Evolutionary conservation across 2,329 filamentous ascomycete genomes (phyloP).

Genomic region (Phialophora chinensis): DNA sequence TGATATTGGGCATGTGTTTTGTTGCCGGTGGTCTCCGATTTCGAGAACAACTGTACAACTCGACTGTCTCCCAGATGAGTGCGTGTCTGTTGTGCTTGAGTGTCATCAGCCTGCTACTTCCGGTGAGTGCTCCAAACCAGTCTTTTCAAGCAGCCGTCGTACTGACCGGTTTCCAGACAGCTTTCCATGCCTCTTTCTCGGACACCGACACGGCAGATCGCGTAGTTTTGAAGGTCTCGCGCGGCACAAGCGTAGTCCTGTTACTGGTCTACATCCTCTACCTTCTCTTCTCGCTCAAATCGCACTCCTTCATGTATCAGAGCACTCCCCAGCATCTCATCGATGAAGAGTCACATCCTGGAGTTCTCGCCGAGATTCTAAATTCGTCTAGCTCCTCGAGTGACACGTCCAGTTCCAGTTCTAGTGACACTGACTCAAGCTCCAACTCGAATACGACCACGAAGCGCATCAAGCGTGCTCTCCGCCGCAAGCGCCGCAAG

Average conservation of each 20-base stretch:
- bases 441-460: conserved; percentile 73
- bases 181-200: conserved; percentile 87
- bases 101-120: conserved; percentile 85
- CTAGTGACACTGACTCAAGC: conserved; percentile 71
- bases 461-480: conserved; percentile 75
- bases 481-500: conserved; percentile 75
- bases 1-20: conserved; percentile 92
- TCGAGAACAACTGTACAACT: conserved; percentile 95
- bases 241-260: conserved; percentile 84
- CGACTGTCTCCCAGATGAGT: conserved; percentile 94
- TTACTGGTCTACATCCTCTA: conserved; percentile 83
- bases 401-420: conserved; percentile 57
- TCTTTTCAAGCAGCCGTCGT: neutral
- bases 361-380: conserved; percentile 80
- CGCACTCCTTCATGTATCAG: conserved; percentile 88
- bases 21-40: conserved; percentile 83
- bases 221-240: conserved; percentile 81
- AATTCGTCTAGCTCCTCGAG: conserved; percentile 68
- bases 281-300: conserved; percentile 88
- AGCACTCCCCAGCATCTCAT: conserved; percentile 92
- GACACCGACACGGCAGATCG: conserved; percentile 66
- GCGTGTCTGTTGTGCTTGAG: conserved; percentile 88
- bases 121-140: conserved; percentile 44
- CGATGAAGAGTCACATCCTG: conserved; percentile 86
- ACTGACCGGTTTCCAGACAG: conserved; percentile 58